These are phyloP conservation scores for Penicillium polonicum DNA, from an alignment of 2,329 filamentous ascomycete species.

Conservation along the genomic window DNA sequence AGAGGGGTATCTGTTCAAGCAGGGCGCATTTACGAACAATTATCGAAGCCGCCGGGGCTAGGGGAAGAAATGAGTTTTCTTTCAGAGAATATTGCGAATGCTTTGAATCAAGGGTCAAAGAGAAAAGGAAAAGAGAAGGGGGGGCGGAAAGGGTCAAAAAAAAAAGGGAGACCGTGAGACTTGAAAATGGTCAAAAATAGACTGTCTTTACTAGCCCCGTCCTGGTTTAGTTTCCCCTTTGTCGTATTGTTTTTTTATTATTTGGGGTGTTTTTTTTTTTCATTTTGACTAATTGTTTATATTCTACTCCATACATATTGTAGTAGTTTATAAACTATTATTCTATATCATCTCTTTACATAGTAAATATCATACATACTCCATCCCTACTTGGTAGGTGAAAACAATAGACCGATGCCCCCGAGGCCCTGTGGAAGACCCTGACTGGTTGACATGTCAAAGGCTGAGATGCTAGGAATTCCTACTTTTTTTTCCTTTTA, in stretches of 20 bases:
- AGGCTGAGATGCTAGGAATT: not conserved
- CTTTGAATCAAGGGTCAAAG: slow-evolving; percentile 10
- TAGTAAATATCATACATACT: not conserved
- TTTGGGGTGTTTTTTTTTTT: not conserved
- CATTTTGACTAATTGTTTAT: not conserved
- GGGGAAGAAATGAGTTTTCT: slow-evolving; percentile 7
- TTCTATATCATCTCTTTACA: no score
- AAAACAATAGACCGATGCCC: not conserved
- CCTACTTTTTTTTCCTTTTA: not conserved
- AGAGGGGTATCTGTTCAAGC: slow-evolving; percentile 15
- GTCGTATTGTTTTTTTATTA: not conserved
- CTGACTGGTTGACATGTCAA: not conserved
- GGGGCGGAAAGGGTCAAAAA: slow-evolving; percentile 13
- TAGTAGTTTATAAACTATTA: no score
- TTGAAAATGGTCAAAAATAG: slow-evolving; percentile 25
- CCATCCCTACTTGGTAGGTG: not conserved
- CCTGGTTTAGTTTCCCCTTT: slow-evolving; percentile 8
- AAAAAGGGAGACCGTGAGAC: slow-evolving; percentile 18
- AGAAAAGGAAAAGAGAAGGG: slow-evolving; percentile 17
- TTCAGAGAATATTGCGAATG: slow-evolving; percentile 8
- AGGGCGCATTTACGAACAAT: slow-evolving; percentile 5
- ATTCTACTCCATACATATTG: no score
- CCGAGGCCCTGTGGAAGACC: not conserved
- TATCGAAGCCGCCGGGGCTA: slow-evolving; percentile 23
- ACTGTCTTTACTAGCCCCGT: slow-evolving; percentile 16